A percentile compares a stretch with the other conserved stretches of the same genome.
Conservation (phyloP, 2,329 filamentous ascomycete genomes). For the Dothideomycetes sp. region DNA sequence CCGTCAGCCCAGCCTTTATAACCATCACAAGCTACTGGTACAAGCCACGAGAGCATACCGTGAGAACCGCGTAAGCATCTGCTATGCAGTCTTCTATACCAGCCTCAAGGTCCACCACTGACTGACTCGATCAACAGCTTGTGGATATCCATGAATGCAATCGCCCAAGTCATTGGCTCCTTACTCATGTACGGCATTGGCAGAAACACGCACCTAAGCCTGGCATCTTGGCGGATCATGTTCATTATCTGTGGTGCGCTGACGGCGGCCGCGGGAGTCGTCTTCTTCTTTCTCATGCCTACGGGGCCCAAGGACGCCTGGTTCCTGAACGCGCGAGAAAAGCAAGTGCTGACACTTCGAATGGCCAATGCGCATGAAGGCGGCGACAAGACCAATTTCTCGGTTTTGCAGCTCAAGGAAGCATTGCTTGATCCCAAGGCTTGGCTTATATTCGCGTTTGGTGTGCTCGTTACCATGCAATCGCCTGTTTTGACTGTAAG, state of each 20-base stretch:
- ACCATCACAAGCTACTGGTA: conserved; percentile 29
- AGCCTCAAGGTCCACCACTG: background rate
- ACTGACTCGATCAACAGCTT: conserved; percentile 7
- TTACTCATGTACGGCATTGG: conserved; percentile 43
- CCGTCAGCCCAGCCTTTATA: conserved; percentile 36
- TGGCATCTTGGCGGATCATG: conserved; percentile 37
- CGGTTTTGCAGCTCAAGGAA: conserved; percentile 32
- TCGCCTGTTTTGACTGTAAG: conserved; percentile 32
- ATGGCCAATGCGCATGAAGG: conserved; percentile 28
- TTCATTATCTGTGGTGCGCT: conserved; percentile 41
- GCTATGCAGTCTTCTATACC: background rate
- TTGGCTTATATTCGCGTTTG: conserved; percentile 36
- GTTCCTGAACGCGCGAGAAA: conserved; percentile 37
- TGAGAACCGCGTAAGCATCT: background rate
- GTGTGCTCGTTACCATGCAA: conserved; percentile 36
- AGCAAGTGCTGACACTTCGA: conserved; percentile 27
- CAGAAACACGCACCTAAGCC: conserved; percentile 24
- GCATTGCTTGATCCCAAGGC: conserved; percentile 32
- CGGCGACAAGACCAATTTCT: conserved; percentile 35
- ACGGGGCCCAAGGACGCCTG: conserved; percentile 35
- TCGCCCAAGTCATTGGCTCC: conserved; percentile 35
- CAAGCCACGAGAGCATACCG: background rate
- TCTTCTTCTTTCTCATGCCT: conserved; percentile 39
- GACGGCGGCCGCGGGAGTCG: conserved; percentile 30
- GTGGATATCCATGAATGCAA: conserved; percentile 36